A percentile compares a stretch with the other conserved stretches of the same genome.
These are phyloP conservation scores for Leishmania mexicana DNA, from an alignment of 208 protist species.

Conservation along the genomic window DNA sequence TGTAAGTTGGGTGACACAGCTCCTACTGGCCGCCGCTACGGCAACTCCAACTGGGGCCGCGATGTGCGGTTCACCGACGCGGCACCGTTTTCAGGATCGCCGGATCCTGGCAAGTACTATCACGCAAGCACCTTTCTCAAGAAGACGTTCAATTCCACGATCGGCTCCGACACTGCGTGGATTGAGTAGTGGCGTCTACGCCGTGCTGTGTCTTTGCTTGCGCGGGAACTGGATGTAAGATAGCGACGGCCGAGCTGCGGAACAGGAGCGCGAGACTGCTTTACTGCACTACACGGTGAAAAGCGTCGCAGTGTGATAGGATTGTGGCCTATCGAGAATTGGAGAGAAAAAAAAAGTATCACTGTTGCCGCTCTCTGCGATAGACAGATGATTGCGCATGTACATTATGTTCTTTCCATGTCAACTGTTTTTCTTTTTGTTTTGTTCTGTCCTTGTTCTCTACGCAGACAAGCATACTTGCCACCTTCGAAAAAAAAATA, in stretches of 20 bases:
- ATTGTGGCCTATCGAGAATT: neutral
- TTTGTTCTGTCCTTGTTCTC: neutral
- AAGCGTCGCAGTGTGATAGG: neutral
- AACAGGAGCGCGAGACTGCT: neutral
- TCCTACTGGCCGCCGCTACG: conserved; percentile 8
- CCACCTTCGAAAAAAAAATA: conserved; percentile 3
- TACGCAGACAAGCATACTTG: neutral
- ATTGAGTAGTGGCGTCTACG: conserved; percentile 17
- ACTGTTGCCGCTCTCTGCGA: neutral
- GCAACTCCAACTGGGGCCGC: conserved; percentile 53
- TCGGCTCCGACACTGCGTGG: conserved; percentile 64
- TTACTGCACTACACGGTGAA: neutral
- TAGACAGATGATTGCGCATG: neutral
- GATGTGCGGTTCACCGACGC: conserved; percentile 63
- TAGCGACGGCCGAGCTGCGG: neutral
- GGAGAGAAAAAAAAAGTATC: neutral
- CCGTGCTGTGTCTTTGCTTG: neutral
- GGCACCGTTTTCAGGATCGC: conserved; percentile 17
- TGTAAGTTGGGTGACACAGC: conserved; percentile 13
- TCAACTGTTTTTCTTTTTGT: neutral
- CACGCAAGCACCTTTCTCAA: conserved; percentile 74
- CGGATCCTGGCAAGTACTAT: conserved; percentile 66
- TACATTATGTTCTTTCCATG: conserved; percentile 3
- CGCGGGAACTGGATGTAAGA: conserved; percentile 3
- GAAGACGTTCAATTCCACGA: conserved; percentile 85